Conservation (phyloP, 768 basidiomycete species). For the Pulveroboletus sp. region DNA sequence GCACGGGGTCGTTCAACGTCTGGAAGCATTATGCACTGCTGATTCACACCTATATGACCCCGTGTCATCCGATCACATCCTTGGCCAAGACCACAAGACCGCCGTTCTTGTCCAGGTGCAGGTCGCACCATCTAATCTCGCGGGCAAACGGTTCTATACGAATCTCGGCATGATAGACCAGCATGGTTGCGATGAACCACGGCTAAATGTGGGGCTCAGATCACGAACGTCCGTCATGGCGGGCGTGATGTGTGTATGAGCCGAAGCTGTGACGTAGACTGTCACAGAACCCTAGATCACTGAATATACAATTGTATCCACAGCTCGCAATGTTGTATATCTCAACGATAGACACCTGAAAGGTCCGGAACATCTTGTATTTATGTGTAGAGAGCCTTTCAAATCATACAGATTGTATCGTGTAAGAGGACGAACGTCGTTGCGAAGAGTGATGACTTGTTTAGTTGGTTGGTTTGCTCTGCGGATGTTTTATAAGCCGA, state of each 20-base stretch:
- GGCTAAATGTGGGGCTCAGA: slow-evolving; percentile 11
- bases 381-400: too few species aligned
- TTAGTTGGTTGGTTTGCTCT: too few species aligned
- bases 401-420: too few species aligned
- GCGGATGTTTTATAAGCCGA: too few species aligned
- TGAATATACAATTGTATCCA: too few species aligned
- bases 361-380: too few species aligned
- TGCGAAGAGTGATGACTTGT: too few species aligned
- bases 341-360: too few species aligned
- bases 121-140: slow-evolving; percentile 23
- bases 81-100: slow-evolving; percentile 5
- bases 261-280: not conserved
- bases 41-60: not conserved
- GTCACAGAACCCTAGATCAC: too few species aligned
- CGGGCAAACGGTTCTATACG: slow-evolving; percentile 25
- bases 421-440: too few species aligned
- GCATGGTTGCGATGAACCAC: slow-evolving; percentile 4
- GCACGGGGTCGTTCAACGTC: slow-evolving; percentile 23
- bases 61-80: not conserved
- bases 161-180: slow-evolving; percentile 29
- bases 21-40: slow-evolving; percentile 11
- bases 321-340: too few species aligned
- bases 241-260: slow-evolving; percentile 23
- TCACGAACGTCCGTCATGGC: slow-evolving; percentile 22
- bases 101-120: slow-evolving; percentile 26